Base-by-base conservation (phyloP, 2,329 filamentous ascomycete genomes). In the Verticillium dahliae region DNA sequence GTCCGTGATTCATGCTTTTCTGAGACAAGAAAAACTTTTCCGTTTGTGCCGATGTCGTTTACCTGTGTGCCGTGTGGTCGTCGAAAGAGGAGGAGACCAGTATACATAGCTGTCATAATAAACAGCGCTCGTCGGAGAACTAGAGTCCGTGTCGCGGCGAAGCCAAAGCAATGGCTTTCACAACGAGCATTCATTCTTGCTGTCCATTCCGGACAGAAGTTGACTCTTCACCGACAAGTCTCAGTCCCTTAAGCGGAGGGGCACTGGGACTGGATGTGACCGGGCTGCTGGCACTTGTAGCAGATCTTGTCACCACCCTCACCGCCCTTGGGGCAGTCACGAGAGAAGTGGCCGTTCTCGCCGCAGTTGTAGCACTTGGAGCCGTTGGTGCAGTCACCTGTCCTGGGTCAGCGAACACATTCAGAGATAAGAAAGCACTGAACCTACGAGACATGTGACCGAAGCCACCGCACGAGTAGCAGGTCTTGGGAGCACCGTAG, bases 361-460 rank as follows among this genome's bases (percentile, higher is more conserved):
- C 86, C 86, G 70, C 95, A 98, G 87, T 97, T 97, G 88, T 98
- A 99, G 89, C 95, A 99, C 85, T 98, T 98, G 84, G 96, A 94
- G 72, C 95, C 95, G 78, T 98, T 96, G 71, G 94, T 96, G 81
- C 95, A 99, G 80, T 98, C 95, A 69, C 85, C 85, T 86, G 62
- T 22, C 58, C n/a, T 18, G 57, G 58, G 58, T 69, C 61, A 58
- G 58, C 45, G 60, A 54, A 38, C 60, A 57, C 6, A 15, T 14
- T 14, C 6, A 50, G 3, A 37, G 3, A 6, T 56, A 6, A n/a
- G 18, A 52, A 31, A 22, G 4, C 4, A 9, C 14, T n/a, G 15
- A 14, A 82, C 84, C 72, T 74, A 84, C 93, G 90, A 74, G 91
- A 93, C 90, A 97, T 94, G 83, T 99, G 95, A 73, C 94, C 94